Evolutionary conservation across 1,139 yeast species (phyloP), one percentile per base, ranked within the genome.

Genomic region (Saccharomyces hybrid): DNA sequence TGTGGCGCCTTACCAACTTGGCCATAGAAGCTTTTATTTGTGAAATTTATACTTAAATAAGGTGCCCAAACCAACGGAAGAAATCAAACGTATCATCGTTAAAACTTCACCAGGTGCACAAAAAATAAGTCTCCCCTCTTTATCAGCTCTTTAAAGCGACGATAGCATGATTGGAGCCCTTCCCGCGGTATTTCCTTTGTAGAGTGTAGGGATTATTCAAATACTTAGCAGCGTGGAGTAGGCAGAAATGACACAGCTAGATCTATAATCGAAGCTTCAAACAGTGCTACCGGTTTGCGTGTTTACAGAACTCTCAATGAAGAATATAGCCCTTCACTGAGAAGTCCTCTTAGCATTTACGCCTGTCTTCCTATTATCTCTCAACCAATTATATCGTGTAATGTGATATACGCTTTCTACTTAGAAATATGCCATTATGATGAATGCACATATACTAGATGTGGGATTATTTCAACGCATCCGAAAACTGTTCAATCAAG

Each of bases 1-100:
- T 19, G 23, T 19, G 23, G 23, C 23, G 69, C 69, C 70, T 65
- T 66, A 64, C 70, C 70, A 66, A 66, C 70, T 66, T 66, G 70
- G 70, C 69, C 70, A 65, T 65, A 65, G 66, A 66, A 65, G 70
- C 70, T 55, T 14, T 6, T 34, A 29, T 11, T 25, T 46, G 48
- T 25, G 26, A n/a, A 13, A 29, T 11, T 2, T 2, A 29, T 4
- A 11, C 6, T 0, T 29, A 29, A 29, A 29, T 11, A 4, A 29
- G 4, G 5, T 29, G 34, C 5, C 34, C 34, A 29, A 29, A 29
- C 34, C 5, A 29, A 29, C 14, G n/a, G 6, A 29, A 29, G n/a
- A 7, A 29, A 29, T 7, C 11, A 7, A 29, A 29, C 32, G 11
- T 7, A 29, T 7, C 32, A 7, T 29, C 11, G 32, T 29, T 29